Conservation (phyloP, 176 grass and related monocot species). For the Lolium rigidum region DNA sequence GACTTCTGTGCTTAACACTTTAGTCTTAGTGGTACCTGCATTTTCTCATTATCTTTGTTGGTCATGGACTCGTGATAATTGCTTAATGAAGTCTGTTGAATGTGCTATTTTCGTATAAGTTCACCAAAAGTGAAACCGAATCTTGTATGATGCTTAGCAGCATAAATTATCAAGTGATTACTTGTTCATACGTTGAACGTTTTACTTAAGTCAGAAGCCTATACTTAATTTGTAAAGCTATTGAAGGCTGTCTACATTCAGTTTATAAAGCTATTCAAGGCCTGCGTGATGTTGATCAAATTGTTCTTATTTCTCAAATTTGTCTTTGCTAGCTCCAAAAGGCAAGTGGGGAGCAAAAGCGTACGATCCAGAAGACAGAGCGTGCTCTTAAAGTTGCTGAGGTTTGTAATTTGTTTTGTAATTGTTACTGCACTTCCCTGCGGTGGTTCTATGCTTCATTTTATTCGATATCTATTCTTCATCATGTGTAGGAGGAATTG, state of each 20-base stretch:
- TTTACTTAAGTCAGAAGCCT: conserved; percentile 1
- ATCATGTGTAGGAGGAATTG: conserved; percentile 75
- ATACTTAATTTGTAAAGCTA: conserved; percentile 17
- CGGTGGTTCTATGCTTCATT: background rate
- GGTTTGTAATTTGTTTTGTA: conserved; percentile 54
- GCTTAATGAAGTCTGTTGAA: background rate
- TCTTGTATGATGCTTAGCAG: background rate
- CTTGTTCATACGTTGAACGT: background rate
- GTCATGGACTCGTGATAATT: conserved; percentile 20
- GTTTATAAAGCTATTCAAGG: conserved; percentile 7
- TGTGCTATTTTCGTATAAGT: background rate
- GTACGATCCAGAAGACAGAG: conserved; percentile 80
- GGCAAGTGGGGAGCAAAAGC: conserved; percentile 70
- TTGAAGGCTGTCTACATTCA: background rate
- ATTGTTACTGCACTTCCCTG: conserved; percentile 7
- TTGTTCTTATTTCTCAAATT: conserved; percentile 37
- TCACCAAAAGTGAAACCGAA: background rate
- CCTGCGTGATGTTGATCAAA: conserved; percentile 14
- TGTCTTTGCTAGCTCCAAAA: conserved; percentile 71
- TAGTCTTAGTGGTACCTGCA: background rate
- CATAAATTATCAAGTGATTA: background rate
- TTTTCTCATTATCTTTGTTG: conserved; percentile 2
- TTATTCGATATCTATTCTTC: conserved; percentile 39
- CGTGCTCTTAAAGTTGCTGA: conserved; percentile 91
- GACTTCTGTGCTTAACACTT: background rate